Evolutionary conservation across 2,329 filamentous ascomycete species (phyloP).

Genomic region (Aspergillus hiratsukae): DNA sequence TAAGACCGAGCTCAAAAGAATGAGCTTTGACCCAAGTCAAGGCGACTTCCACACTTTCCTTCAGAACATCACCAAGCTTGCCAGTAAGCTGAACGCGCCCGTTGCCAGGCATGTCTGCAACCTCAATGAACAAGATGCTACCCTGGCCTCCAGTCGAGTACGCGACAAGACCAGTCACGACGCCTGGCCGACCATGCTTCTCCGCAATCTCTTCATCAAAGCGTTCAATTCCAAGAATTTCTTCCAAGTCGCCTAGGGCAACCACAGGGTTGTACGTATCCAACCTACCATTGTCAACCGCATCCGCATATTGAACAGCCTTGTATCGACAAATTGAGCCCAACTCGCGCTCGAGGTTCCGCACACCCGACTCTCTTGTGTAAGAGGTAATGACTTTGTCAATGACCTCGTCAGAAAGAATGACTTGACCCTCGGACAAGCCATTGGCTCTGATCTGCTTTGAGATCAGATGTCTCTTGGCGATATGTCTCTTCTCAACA

Average conservation of each 20-base stretch:
- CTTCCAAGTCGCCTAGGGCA: slow-evolving; percentile 74
- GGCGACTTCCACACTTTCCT: slow-evolving; percentile 94
- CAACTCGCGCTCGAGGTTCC: slow-evolving; percentile 92
- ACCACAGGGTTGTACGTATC: slow-evolving; percentile 70
- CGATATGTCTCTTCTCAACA: slow-evolving; percentile 93
- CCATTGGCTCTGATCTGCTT: slow-evolving; percentile 94
- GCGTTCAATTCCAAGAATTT: slow-evolving; percentile 85
- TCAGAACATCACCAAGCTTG: slow-evolving; percentile 92
- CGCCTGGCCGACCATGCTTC: slow-evolving; percentile 73
- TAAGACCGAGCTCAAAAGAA: slow-evolving; percentile 83
- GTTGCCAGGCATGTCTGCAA: slow-evolving; percentile 91
- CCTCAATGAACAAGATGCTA: slow-evolving; percentile 96
- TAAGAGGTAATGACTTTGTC: slow-evolving; percentile 96
- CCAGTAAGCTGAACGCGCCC: slow-evolving; percentile 92
- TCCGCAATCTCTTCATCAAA: slow-evolving; percentile 96
- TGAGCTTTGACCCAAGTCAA: slow-evolving; percentile 97
- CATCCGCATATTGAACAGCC: slow-evolving; percentile 90
- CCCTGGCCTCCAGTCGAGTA: slow-evolving; percentile 91
- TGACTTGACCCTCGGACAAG: slow-evolving; percentile 68
- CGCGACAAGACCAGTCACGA: slow-evolving; percentile 93
- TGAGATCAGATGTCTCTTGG: slow-evolving; percentile 85
- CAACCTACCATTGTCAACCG: slow-evolving; percentile 67
- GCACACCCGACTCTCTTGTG: slow-evolving; percentile 92
- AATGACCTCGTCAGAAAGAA: slow-evolving; percentile 75
- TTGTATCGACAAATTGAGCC: slow-evolving; percentile 91